These are phyloP conservation scores for Triangularia verruculosa DNA, from an alignment of 2,329 filamentous ascomycete species.

Conservation along the genomic window DNA sequence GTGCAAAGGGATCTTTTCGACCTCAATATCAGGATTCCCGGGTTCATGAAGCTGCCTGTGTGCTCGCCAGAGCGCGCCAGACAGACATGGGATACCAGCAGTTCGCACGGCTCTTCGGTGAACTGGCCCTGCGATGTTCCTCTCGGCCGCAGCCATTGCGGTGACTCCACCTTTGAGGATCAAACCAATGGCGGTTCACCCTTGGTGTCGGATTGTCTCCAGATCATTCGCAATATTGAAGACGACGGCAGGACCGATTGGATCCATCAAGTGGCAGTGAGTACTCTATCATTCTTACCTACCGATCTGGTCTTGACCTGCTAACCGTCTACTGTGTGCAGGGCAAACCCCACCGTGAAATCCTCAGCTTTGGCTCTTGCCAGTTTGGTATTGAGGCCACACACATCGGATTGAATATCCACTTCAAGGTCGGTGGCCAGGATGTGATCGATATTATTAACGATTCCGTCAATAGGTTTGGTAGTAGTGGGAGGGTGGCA, in stretches of 20 bases:
- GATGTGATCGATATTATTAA: constrained; percentile 38
- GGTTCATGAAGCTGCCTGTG: constrained; percentile 38
- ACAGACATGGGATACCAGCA: not conserved
- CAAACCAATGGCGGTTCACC: constrained; percentile 36
- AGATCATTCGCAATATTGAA: constrained; percentile 36
- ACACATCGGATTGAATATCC: constrained; percentile 27
- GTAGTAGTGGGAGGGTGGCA: constrained; percentile 32
- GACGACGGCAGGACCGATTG: constrained; percentile 23
- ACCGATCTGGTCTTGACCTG: too few relatives aligned
- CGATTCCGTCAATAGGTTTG: constrained; percentile 32
- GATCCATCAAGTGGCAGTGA: constrained; percentile 15
- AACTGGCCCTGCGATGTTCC: constrained; percentile 37
- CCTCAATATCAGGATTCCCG: constrained; percentile 35
- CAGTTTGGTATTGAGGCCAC: constrained; percentile 33
- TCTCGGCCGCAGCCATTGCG: constrained; percentile 29
- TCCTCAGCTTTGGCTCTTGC: constrained; percentile 32
- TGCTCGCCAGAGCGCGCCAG: constrained; percentile 33
- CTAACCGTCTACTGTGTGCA: too few relatives aligned
- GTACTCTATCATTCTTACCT: too few relatives aligned
- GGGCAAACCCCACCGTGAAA: constrained; percentile 26
- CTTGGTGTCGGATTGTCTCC: constrained; percentile 33
- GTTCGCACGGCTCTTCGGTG: constrained; percentile 22
- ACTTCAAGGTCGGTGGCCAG: constrained; percentile 35
- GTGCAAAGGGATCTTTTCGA: constrained; percentile 24
- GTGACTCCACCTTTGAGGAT: constrained; percentile 34